Evolutionary conservation across 306 rosid genomes (phyloP), one percentile per base, ranked within the genome.

Genomic region (Parietaria judaica): DNA sequence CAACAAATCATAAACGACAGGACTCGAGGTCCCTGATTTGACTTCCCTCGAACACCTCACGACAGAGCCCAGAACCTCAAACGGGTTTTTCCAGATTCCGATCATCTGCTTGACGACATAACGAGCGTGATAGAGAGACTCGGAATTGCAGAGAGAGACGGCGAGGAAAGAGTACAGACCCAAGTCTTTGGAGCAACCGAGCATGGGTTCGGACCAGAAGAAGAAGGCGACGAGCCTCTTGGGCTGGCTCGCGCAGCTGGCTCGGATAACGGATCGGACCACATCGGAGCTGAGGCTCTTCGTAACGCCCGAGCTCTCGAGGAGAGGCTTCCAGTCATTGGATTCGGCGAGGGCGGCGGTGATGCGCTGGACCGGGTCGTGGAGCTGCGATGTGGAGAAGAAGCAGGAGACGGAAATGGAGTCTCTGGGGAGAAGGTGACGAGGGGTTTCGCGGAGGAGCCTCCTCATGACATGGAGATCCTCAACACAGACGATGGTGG

Each of bases 181-280:
- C 71, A 80, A 62, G 60, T 56, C 60, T 13, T 56, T 31, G 12
- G 16, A 36, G 15, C 16, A 53, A 68, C 84, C 82, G 68, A 75
- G 44, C 36, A 75, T 81, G 3, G 66, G 36, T 61, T 66, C 71
- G 41, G 78, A 69, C 86, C 89, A 83, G 1, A 56, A 13, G 73
- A 83, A 77, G 76, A 83, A 83, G 43, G 62, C 61, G 37, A 66
- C 65, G 60, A 83, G 81, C 61, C 64, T 74, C 31, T 65, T 66
- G 45, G 81, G 71, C 58, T 80, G 75, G 66, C 36, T 56, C 9
- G 53, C 53, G 11, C 67, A 58, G 65, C 69, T 74, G 14, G 50
- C 59, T 45, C 57, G 70, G 12, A 78, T 67, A 23, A 80, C 76
- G 44, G 78, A 65, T 15, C 76, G 70, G 50, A 83, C 74, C 14